Evolutionary conservation across 257 asterid species (phyloP).

Genomic region (Scutellaria minor): DNA sequence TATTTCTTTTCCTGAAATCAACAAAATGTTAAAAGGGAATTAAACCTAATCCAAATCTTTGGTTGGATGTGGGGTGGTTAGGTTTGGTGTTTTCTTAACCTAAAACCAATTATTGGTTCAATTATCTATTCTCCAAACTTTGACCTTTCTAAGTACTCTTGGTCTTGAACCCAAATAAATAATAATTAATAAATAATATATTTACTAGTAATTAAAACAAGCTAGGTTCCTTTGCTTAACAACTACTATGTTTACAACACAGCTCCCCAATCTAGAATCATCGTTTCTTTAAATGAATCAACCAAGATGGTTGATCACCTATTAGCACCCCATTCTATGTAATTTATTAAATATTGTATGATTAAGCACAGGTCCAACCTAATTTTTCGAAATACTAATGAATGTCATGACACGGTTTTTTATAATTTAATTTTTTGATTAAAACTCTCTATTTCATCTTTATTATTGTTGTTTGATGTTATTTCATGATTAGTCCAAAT

Average conservation of each 20-base stretch:
- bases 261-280: conserved; percentile 48
- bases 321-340: neutral
- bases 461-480: too few relatives aligned
- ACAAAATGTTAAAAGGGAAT: neutral
- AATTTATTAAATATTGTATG: neutral
- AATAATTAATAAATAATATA: neutral
- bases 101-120: conserved; percentile 33
- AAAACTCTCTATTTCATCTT: too few relatives aligned
- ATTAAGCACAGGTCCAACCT: neutral
- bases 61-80: conserved; percentile 45
- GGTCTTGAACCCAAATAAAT: conserved; percentile 19
- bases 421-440: too few relatives aligned
- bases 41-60: conserved; percentile 21
- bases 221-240: conserved; percentile 27
- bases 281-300: conserved; percentile 14
- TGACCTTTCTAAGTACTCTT: conserved; percentile 32
- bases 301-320: conserved; percentile 13
- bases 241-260: conserved; percentile 29
- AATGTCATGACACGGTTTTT: too few relatives aligned
- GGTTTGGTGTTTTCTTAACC: conserved; percentile 54
- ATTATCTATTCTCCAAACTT: conserved; percentile 33
- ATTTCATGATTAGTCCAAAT: too few relatives aligned
- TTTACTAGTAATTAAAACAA: neutral
- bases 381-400: neutral
- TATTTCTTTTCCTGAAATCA: neutral